Evolutionary conservation across 169 alveolate species (phyloP), one percentile per base, ranked within the genome.

Genomic region (Cryptosporidium ryanae): DNA sequence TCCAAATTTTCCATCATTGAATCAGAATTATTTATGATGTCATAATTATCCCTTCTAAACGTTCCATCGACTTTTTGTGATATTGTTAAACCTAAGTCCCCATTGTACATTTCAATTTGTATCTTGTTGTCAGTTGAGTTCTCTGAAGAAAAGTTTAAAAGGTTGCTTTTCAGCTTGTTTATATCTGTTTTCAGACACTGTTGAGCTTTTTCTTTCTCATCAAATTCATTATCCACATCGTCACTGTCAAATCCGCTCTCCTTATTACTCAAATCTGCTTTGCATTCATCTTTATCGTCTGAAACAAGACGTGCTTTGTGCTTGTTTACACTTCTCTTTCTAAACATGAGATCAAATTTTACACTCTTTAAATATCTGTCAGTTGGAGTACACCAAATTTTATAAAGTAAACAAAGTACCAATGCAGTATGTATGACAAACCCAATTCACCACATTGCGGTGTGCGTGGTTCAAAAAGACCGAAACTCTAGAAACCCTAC

Each of bases 301-400:
- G 2, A 12, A 21, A 21, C 31, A 68, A 49, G 21, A 29, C 83
- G 50, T 32, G 55, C 52, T 29, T 52, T 59, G 1, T 55, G 54
- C n/a, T 68, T 68, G 17, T 50, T 52, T 13, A 55, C 66, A 54
- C 29, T 49, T 68, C 83, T 68, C 66, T 68, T 68, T 44, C 32
- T 68, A 52, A 68, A 68, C 83, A 68, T 68, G 18, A 3, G 27
- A 18, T 49, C 12, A 2, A 21, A 18, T 29, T 29, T 18, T 43
- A 23, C 29, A 1, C 12, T n/a, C n/a, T n/a, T n/a, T n/a, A n/a
- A n/a, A n/a, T n/a, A n/a, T n/a, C n/a, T n/a, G n/a, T n/a, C n/a
- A n/a, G n/a, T n/a, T n/a, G n/a, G n/a, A n/a, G n/a, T n/a, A n/a
- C n/a, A n/a, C n/a, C n/a, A n/a, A n/a, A 1, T 38, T 44, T 66